Evolutionary conservation across 2,329 filamentous ascomycete genomes (phyloP).

Genomic region (Trichophyton simii): DNA sequence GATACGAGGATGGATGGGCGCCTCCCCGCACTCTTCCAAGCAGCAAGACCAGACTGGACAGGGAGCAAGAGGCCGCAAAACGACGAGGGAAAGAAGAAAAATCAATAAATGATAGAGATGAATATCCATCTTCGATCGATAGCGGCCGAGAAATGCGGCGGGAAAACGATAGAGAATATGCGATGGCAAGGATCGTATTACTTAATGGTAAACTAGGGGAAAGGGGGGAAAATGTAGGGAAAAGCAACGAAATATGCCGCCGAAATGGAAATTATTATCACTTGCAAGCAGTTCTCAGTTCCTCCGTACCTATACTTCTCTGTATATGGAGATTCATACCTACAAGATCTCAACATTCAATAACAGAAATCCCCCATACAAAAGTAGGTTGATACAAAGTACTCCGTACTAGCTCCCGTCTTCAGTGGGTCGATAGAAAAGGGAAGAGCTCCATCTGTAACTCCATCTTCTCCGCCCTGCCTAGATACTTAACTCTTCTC

Average conservation of each 20-base stretch:
- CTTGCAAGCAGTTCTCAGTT: background rate
- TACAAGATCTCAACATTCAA: background rate
- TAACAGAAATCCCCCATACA: background rate
- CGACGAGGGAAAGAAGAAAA: background rate
- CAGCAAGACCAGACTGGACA: background rate
- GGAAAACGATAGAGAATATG: background rate
- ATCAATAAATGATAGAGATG: background rate
- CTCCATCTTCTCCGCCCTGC: background rate
- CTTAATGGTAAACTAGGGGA: background rate
- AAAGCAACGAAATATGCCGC: background rate
- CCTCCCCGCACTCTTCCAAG: background rate
- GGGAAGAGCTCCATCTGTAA: background rate
- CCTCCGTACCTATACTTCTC: background rate
- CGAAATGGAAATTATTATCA: background rate
- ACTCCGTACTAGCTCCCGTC: background rate
- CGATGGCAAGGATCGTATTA: background rate
- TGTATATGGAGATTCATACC: background rate
- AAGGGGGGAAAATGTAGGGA: background rate
- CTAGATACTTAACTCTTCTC: background rate
- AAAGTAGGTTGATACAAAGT: background rate
- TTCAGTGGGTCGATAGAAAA: background rate
- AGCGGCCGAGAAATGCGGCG: background rate
- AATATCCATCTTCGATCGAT: background rate
- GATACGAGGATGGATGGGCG: constrained; percentile 3
- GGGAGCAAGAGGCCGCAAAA: background rate